phyloP scores from a whole-genome alignment of 805 yeast species.

The Kurtzmaniella fragi region DNA sequence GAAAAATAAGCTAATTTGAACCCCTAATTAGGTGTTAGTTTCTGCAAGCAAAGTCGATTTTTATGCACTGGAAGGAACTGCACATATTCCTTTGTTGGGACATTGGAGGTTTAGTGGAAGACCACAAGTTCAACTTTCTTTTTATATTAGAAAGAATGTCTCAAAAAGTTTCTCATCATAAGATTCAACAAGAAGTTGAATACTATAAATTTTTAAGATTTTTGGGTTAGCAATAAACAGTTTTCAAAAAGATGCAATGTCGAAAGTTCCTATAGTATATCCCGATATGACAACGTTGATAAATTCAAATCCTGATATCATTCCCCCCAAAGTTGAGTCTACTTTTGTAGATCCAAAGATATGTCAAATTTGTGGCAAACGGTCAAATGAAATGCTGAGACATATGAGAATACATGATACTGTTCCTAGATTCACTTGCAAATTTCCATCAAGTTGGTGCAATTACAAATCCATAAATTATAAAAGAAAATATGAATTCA shows the following conservation, averaged over 20 bases:
- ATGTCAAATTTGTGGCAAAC: constrained; percentile 13
- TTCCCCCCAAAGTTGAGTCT: constrained; percentile 14
- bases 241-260: neutral
- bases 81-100: no score
- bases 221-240: neutral
- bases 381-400: constrained; percentile 15
- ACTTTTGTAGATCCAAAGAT: constrained; percentile 13
- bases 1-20: no score
- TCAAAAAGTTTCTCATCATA: no score
- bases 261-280: constrained; percentile 2
- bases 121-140: no score
- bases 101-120: no score
- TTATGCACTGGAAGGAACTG: no score
- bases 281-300: constrained; percentile 16
- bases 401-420: constrained; percentile 14
- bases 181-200: no score
- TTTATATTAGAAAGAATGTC: no score
- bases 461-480: constrained; percentile 12
- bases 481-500: constrained; percentile 16
- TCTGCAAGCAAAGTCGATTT: no score
- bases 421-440: constrained; percentile 12
- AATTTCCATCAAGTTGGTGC: constrained; percentile 12
- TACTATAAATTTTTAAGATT: neutral
- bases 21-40: no score
- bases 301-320: constrained; percentile 11